Evolutionary conservation across 1,139 yeast genomes (phyloP), one percentile per base, ranked within the genome.

Genomic region (Blastobotrys persicus): DNA sequence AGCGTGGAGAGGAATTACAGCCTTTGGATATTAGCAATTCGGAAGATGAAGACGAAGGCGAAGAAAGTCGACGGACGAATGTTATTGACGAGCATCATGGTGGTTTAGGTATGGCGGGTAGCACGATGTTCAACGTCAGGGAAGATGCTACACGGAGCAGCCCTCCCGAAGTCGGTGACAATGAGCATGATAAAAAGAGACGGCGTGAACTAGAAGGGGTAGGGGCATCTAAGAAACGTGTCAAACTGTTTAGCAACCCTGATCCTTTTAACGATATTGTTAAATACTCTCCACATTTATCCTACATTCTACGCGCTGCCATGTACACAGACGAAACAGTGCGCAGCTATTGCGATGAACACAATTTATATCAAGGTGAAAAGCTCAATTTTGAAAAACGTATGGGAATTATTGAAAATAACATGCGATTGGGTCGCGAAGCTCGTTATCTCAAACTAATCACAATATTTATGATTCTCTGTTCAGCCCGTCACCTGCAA

Each of bases 401-500:
- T 23, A 34, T 34, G 38, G 12, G 18, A 16, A 23, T 34, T 9
- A 34, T 34, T 34, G 38, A 34, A n/a, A 23, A 34, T 3, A 34
- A 34, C 17, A 34, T 34, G 38, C 4, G 20, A 34, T 13, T 34
- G 6, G 38, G 38, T 6, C 14, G 17, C 20, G 38, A 34, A 16
- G 38, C 14, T 7, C 18, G 38, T 19, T 34, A 34, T 16, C 17
- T 34, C 5, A 34, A 34, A 23, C 20, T 34, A 23, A 34, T 34
- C 17, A 34, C 38, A 12, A 34, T 34, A 3, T 34, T 16, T 16
- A 34, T 34, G 38, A 34, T 34, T 7, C 17, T 34, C 7, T 34
- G 38, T 34, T 34, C 38, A n/a, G 38, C 38, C 17, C 38, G 38
- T 11, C 38, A 34, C n/a, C 17, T 34, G 38, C 38, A 34, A 16